Evolutionary conservation across 2,329 filamentous ascomycete species (phyloP).

Genomic region (Cercospora citrullina): DNA sequence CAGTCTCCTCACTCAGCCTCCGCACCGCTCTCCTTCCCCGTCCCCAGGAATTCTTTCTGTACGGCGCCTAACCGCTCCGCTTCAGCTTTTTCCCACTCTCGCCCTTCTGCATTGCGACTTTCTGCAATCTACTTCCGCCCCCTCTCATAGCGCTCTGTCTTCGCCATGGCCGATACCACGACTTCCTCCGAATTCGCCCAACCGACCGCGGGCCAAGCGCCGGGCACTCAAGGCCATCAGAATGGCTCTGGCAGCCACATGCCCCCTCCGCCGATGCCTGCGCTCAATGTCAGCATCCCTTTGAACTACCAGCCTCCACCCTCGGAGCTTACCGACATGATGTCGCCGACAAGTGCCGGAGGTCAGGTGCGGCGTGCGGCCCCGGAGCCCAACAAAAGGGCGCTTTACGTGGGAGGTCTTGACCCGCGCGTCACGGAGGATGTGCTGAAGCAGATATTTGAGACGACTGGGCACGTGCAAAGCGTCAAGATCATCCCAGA

Average conservation of each 20-base stretch:
- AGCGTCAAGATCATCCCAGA: constrained; percentile 99
- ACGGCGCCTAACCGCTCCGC: constrained; percentile 26
- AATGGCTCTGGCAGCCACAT: constrained; percentile 77
- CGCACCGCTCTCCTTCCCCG: constrained; percentile 16
- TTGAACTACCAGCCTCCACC: constrained; percentile 96
- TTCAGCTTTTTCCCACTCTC: constrained; percentile 18
- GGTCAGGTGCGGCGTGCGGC: constrained; percentile 85
- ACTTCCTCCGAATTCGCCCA: constrained; percentile 63
- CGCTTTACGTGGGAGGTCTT: constrained; percentile 90
- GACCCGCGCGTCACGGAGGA: constrained; percentile 68
- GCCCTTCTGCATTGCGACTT: constrained; percentile 14
- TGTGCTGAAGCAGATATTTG: constrained; percentile 70
- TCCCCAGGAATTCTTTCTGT: neutral
- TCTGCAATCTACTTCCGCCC: constrained; percentile 31
- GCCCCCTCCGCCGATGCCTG: constrained; percentile 83
- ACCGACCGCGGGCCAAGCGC: constrained; percentile 66
- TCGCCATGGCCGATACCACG: constrained; percentile 74
- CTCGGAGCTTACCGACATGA: constrained; percentile 80
- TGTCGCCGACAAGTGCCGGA: constrained; percentile 81
- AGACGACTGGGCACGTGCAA: constrained; percentile 96
- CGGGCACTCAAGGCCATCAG: constrained; percentile 66
- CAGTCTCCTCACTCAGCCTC: constrained; percentile 11
- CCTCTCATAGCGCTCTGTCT: constrained; percentile 40
- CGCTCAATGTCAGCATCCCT: constrained; percentile 69
- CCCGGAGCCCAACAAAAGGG: constrained; percentile 97